Percentiles rank a stretch among this genome's conserved stretches.
These are phyloP conservation scores for Pleurotus salmoneostramineus DNA, from an alignment of 768 basidiomycete species.

Conservation along the genomic window DNA sequence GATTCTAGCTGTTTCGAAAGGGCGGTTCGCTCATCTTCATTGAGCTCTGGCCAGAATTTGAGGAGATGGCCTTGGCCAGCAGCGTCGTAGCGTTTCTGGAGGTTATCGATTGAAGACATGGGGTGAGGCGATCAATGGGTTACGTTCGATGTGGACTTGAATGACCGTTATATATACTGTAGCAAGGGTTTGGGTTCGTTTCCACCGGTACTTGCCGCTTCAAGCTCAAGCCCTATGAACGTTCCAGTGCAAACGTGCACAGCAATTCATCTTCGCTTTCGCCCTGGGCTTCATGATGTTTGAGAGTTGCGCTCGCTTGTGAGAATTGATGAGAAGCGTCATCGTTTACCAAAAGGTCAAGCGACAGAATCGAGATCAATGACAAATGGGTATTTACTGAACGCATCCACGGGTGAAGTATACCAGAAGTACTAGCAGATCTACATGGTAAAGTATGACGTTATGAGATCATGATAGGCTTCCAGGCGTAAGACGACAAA, in stretches of 20 bases:
- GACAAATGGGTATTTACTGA: too few relatives aligned
- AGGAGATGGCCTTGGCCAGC: slow-evolving; percentile 90
- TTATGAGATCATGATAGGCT: too few relatives aligned
- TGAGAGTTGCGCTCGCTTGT: slow-evolving; percentile 4
- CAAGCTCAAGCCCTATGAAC: background rate
- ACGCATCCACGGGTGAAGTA: too few relatives aligned
- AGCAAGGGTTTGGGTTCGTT: slow-evolving; percentile 4
- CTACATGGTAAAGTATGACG: too few relatives aligned
- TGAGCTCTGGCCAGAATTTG: slow-evolving; percentile 77
- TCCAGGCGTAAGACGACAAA: too few relatives aligned
- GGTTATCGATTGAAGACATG: slow-evolving; percentile 54
- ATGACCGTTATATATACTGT: slow-evolving; percentile 3
- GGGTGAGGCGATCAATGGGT: slow-evolving; percentile 8
- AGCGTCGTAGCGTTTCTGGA: slow-evolving; percentile 62
- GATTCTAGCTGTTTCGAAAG: slow-evolving; percentile 70
- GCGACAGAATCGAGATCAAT: background rate
- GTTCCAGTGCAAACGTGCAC: slow-evolving; percentile 7
- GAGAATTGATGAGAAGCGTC: background rate
- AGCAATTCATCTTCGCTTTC: background rate
- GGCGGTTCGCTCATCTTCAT: slow-evolving; percentile 54
- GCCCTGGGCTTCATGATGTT: background rate
- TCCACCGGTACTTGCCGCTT: slow-evolving; percentile 13
- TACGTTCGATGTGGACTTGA: slow-evolving; percentile 1
- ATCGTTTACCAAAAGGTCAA: background rate
- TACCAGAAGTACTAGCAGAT: too few relatives aligned